These are phyloP conservation scores for Quambalaria eucalypti DNA, from an alignment of 1,284 basidiomycete species.

Conservation along the genomic window DNA sequence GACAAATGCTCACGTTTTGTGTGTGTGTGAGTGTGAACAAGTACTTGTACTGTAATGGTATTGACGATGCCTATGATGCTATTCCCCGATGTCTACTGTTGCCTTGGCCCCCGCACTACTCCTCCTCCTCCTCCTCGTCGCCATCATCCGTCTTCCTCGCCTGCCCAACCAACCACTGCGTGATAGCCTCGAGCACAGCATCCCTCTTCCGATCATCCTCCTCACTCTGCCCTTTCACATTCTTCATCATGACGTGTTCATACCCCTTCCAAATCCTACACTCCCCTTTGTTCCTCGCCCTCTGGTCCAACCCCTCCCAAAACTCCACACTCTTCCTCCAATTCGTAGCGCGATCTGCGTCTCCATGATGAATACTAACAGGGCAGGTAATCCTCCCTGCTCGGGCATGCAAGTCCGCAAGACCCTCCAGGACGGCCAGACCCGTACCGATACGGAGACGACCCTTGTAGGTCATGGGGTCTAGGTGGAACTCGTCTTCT, in stretches of 20 bases:
- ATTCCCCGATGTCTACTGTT: not conserved
- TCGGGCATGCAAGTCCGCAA: constrained; percentile 46
- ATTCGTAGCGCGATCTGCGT: constrained; percentile 50
- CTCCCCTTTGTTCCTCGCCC: constrained; percentile 47
- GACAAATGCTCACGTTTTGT: too few species aligned
- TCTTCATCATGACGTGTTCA: constrained; percentile 50
- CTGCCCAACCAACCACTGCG: constrained; percentile 2
- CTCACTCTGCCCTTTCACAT: constrained; percentile 38
- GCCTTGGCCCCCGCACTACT: not conserved
- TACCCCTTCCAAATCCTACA: constrained; percentile 52
- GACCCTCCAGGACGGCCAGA: constrained; percentile 50
- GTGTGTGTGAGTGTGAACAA: too few species aligned
- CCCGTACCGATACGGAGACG: constrained; percentile 51
- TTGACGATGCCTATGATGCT: not conserved
- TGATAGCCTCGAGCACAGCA: constrained; percentile 27
- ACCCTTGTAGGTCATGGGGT: constrained; percentile 51
- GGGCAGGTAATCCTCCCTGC: constrained; percentile 46
- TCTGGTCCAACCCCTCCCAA: constrained; percentile 44
- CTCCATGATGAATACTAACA: constrained; percentile 51
- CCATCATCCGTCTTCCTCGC: not conserved
- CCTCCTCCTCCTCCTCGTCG: not conserved
- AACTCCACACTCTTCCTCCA: constrained; percentile 49
- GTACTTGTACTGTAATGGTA: too few species aligned
- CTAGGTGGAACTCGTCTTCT: constrained; percentile 34
- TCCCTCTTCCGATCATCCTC: constrained; percentile 25